Conservation (phyloP, 257 asterid genomes). For the Anisodus acutangulus region DNA sequence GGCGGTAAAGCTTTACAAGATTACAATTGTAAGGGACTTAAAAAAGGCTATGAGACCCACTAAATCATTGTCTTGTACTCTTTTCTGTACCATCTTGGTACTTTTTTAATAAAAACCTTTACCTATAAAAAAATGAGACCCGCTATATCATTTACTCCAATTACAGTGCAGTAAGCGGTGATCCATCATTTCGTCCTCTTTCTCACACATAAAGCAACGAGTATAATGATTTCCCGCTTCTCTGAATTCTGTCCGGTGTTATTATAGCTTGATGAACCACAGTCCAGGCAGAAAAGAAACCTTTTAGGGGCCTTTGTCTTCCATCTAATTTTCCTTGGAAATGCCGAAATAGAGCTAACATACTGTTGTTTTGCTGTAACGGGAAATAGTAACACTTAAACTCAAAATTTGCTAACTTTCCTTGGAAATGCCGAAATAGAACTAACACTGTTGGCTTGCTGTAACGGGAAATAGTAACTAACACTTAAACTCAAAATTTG, state of each 20-base stretch:
- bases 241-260: too few relatives aligned
- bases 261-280: background rate
- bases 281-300: background rate
- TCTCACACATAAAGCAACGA: too few relatives aligned
- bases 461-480: background rate
- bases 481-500: background rate
- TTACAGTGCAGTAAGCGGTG: background rate
- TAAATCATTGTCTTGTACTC: background rate
- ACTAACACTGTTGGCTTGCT: background rate
- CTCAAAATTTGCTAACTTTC: slow-evolving; percentile 2
- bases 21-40: background rate
- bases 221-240: too few relatives aligned
- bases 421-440: background rate
- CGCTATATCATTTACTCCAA: background rate
- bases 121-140: too few relatives aligned
- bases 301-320: background rate
- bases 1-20: background rate
- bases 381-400: background rate
- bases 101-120: too few relatives aligned
- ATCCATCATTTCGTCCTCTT: too few relatives aligned
- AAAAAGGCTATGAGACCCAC: background rate
- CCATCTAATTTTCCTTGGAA: background rate
- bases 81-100: too few relatives aligned
- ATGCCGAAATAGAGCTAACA: background rate
- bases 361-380: background rate